Evolutionary conservation across 148 eudicot genomes (phyloP), one percentile per base, ranked within the genome.

Genomic region (Vaccinium macrocarpon): DNA sequence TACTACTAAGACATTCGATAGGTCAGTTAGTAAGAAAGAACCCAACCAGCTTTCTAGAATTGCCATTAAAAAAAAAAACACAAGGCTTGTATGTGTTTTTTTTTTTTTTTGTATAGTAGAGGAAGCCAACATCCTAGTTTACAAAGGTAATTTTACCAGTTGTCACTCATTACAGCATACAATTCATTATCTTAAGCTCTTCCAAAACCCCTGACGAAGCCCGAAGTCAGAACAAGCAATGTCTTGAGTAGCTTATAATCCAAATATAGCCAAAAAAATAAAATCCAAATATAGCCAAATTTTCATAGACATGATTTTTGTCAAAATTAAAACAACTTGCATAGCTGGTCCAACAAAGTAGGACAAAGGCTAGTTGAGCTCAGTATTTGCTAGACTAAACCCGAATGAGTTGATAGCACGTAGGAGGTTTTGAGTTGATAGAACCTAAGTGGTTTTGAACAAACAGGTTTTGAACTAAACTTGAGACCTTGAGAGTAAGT

Each of bases 11-110:
- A 19, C 13, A 32, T 82, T 53, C 8, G 42, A 35, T 21, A 53
- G 10, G n/a, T n/a, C 78, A 55, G 50, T 68, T 66, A 73, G 55
- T 42, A 23, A 13, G 29, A 32, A 83, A n/a, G 71, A 42, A 80
- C 42, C 51, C 48, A 82, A 72, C 27, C 64, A 55, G 79, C 53
- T 52, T 82, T 82, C 61, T 82, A 35, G 52, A 82, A 64, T 82
- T 48, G 9, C 29, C 57, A 84, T 14, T 15, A 80, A 56, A 35
- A 11, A 72, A 51, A 64, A 80, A 71, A 56, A 35, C 21, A 25
- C 35, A 64, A 27, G 59, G 25, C 76, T 70, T 14, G 18, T 2
- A 8, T 49, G 38, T 13, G 35, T 4, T 27, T 16, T 23, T 57
- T 25, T 48, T 21, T 21, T 35, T 42, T 71, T 23, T 64, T 9